Conservation (phyloP, 1,284 basidiomycete genomes). For the Naganishia sp. region DNA sequence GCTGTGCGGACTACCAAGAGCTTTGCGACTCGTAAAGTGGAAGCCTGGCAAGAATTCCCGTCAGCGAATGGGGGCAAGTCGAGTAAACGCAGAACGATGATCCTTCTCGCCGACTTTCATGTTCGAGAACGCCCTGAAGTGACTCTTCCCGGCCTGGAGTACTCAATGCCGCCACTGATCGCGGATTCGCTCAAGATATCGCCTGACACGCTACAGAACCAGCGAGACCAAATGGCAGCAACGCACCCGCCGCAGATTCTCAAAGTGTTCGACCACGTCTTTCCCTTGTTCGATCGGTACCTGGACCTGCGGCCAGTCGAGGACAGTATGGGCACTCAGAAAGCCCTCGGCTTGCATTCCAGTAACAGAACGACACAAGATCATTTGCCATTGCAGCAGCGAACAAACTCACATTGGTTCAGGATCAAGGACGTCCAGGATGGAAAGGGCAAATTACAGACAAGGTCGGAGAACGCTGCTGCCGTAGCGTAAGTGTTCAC, state of each 20-base stretch:
- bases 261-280: constrained; percentile 17
- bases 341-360: constrained; percentile 16
- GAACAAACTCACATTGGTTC: constrained; percentile 22
- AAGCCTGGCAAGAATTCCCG: constrained; percentile 19
- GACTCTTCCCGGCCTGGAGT: neutral
- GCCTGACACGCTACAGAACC: constrained; percentile 8
- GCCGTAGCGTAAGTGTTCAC: constrained; percentile 12
- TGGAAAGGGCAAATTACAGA: neutral
- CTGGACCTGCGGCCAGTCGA: constrained; percentile 9
- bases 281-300: constrained; percentile 21
- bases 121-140: constrained; percentile 6
- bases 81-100: constrained; percentile 17
- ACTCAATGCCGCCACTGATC: constrained; percentile 8
- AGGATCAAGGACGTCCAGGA: constrained; percentile 11
- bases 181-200: neutral
- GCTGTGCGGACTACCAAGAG: constrained; percentile 22
- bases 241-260: neutral
- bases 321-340: constrained; percentile 10
- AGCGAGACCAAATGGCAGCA: neutral
- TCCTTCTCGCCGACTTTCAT: constrained; percentile 22
- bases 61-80: neutral
- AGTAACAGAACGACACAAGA: constrained; percentile 7
- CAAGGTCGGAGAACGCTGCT: constrained; percentile 17
- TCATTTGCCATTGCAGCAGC: constrained; percentile 4
- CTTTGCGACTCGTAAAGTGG: constrained; percentile 23